These are phyloP conservation scores for Gentiana macrophylla DNA, from an alignment of 257 asterid genomes.

Conservation along the genomic window DNA sequence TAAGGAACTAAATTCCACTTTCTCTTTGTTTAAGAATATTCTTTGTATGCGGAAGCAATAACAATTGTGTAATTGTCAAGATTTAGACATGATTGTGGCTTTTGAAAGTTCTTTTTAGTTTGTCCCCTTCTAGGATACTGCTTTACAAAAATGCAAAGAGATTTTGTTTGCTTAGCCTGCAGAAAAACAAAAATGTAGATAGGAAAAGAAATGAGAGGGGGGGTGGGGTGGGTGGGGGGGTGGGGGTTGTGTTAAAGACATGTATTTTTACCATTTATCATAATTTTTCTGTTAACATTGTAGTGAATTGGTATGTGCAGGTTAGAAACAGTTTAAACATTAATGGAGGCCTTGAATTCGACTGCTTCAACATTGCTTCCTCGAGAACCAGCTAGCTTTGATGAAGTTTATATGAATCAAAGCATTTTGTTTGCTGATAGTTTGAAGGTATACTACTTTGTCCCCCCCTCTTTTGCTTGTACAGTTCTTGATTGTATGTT, in stretches of 20 bases:
- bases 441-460: conserved; percentile 50
- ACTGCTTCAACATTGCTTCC: conserved; percentile 46
- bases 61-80: too few relatives aligned
- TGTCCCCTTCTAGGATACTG: conserved; percentile 5
- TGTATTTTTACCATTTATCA: too few relatives aligned
- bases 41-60: too few relatives aligned
- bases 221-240: conserved; percentile 13
- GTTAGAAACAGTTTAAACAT: conserved; percentile 16
- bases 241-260: too few relatives aligned
- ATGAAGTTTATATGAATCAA: conserved; percentile 80
- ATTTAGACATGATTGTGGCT: conserved; percentile 22
- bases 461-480: conserved; percentile 4
- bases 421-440: conserved; percentile 76
- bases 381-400: conserved; percentile 58
- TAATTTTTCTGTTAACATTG: background rate
- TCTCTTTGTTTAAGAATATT: too few relatives aligned
- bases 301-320: background rate
- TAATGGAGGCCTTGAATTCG: conserved; percentile 54
- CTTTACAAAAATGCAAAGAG: background rate
- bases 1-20: too few relatives aligned
- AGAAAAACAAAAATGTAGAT: background rate
- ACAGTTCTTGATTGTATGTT: conserved; percentile 17
- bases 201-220: too few relatives aligned
- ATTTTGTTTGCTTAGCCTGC: conserved; percentile 29
- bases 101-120: conserved; percentile 11